Percentiles rank a stretch among this genome's conserved stretches.
Evolutionary conservation across 495 filamentous ascomycete species (phyloP).

Genomic region (Penicillium cataractarum): DNA sequence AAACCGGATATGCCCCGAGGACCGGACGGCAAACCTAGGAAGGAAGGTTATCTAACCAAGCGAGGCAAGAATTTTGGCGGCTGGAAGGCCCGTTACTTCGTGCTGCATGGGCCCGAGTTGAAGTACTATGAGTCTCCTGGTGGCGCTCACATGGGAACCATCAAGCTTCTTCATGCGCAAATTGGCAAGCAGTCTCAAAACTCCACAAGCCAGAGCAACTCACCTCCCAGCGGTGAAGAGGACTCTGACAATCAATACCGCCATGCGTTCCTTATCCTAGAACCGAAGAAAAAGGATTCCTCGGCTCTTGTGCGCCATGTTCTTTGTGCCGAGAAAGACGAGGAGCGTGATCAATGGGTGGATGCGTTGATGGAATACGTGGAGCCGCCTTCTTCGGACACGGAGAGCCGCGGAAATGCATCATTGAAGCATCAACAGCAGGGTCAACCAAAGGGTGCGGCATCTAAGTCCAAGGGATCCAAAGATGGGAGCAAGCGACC

Average conservation of each 20-base stretch:
- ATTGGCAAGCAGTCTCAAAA: conserved; percentile 85
- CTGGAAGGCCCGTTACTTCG: conserved; percentile 97
- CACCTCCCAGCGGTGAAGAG: conserved; percentile 63
- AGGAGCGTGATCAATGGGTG: conserved; percentile 93
- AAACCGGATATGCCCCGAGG: conserved; percentile 47
- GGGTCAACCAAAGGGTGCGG: conserved; percentile 19
- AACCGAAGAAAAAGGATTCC: conserved; percentile 96
- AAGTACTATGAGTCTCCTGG: conserved; percentile 91
- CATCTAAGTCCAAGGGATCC: conserved; percentile 33
- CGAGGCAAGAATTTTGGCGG: conserved; percentile 97
- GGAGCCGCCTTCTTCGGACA: conserved; percentile 67
- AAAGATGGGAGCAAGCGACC: conserved; percentile 49
- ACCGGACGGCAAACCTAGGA: conserved; percentile 67
- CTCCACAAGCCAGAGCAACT: conserved; percentile 53
- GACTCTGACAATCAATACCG: conserved; percentile 93
- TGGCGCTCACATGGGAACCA: conserved; percentile 86
- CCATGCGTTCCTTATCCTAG: conserved; percentile 91
- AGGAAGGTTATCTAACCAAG: conserved; percentile 94
- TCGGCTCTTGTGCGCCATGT: conserved; percentile 90
- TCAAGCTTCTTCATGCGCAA: conserved; percentile 87
- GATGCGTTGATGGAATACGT: conserved; percentile 87
- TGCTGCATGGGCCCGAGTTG: conserved; percentile 85
- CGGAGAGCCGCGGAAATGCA: conserved; percentile 33
- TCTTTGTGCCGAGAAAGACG: conserved; percentile 91
- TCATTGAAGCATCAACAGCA: conserved; percentile 31